Evolutionary conservation across 129 eudicot species (phyloP), one percentile per base, ranked within the genome.

Genomic region (Apium graveolens): DNA sequence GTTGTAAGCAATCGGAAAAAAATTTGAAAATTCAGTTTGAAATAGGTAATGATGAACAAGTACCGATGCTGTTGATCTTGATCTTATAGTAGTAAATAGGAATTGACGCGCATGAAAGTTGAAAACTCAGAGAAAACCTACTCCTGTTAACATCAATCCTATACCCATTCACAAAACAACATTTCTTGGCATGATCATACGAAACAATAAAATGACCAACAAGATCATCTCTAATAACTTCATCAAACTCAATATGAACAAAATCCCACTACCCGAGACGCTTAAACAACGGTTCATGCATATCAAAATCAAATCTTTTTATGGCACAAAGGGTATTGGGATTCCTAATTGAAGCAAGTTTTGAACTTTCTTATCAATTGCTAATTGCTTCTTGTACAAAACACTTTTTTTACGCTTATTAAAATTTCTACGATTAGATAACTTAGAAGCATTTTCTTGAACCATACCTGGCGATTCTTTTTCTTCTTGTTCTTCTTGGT

Each of bases 231-330:
- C 90, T 83, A 31, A 95, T 17, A 4, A 14, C 35, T 41, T 75
- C 75, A 79, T 85, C 95, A 46, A 89, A 88, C 72, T 91, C 87
- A 1, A 90, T 79, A 27, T 84, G 83, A 26, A 82, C 94, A 76
- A 95, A 95, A 41, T 88, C 95, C 82, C 87, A 90, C 81, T 92
- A 74, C 37, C 90, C 92, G 2, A 90, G 74, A 17, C 84, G 81
- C 85, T 71, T 88, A 39, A 95, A 53, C 44, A 85, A 80, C 76
- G 72, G 81, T 80, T 87, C 94, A 72, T 86, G 85, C 80, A 77
- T 82, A 5, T 45, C 35, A 35, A 88, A 85, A 72, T 87, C 86
- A 16, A 87, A 76, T 27, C 26, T 46, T 82, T 88, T 87, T 68
- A 34, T 8, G 96, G 96, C 1, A 57, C 41, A 75, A 95, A 95